Conservation (phyloP, 176 grass and related monocot genomes). For the Bolboschoenus planiculmis region DNA sequence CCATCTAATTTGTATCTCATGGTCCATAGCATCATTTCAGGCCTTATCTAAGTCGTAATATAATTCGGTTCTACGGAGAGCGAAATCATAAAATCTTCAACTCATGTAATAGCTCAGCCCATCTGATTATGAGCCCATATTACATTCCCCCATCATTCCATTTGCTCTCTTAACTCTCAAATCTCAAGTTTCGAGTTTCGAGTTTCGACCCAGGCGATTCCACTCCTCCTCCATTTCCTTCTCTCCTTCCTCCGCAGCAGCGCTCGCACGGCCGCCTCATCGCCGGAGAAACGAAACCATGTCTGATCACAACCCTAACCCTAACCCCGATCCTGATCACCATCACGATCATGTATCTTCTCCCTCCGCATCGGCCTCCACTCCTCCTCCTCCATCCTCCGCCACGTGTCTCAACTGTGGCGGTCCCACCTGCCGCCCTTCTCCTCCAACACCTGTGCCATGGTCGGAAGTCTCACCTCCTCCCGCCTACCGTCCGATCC, state of each 20-base stretch:
- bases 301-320: constrained; percentile 31
- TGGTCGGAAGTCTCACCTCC: constrained; percentile 64
- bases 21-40: too few species aligned
- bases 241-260: not conserved
- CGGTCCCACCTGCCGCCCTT: constrained; percentile 18
- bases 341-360: not conserved
- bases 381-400: constrained; percentile 8
- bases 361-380: constrained; percentile 2
- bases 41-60: too few species aligned
- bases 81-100: too few species aligned
- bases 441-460: constrained; percentile 27
- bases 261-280: not conserved
- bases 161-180: too few species aligned
- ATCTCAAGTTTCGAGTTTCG: too few species aligned
- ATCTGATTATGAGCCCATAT: too few species aligned
- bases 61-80: too few species aligned
- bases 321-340: not conserved
- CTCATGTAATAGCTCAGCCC: too few species aligned
- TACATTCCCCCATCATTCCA: too few species aligned
- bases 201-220: too few species aligned
- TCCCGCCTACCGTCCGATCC: constrained; percentile 94
- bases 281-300: constrained; percentile 29
- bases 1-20: too few species aligned
- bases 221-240: too few species aligned
- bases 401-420: constrained; percentile 47